phyloP scores from a whole-genome alignment of 257 asterid genomes.

The Solanum chilense region DNA sequence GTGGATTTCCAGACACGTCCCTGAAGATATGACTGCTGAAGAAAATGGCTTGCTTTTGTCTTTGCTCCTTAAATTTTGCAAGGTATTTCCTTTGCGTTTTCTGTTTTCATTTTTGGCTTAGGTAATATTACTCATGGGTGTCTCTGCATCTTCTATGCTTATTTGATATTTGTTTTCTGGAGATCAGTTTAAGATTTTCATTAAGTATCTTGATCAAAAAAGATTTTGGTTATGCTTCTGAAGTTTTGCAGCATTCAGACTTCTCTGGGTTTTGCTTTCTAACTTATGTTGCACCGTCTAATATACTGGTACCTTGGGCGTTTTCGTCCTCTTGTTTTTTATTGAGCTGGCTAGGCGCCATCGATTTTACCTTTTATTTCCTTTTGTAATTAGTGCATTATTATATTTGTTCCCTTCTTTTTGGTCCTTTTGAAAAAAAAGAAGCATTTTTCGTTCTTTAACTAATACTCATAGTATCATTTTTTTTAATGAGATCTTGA shows the following conservation, averaged over 20 bases:
- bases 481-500: neutral
- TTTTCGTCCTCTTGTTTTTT: neutral
- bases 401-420: neutral
- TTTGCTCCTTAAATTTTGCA: slow-evolving; percentile 49
- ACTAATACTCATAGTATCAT: neutral
- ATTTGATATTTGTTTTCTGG: neutral
- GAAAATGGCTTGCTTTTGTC: slow-evolving; percentile 38
- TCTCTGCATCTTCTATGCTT: neutral
- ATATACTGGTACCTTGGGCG: neutral
- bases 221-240: neutral
- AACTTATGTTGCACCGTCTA: neutral
- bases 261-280: neutral
- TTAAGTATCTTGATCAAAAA: neutral
- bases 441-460: neutral
- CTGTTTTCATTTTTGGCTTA: neutral
- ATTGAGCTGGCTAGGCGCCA: neutral
- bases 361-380: neutral
- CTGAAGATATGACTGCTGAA: slow-evolving; percentile 40
- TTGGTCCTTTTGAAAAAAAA: neutral
- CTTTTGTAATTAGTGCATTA: neutral
- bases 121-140: neutral
- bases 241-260: neutral
- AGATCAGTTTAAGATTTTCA: neutral
- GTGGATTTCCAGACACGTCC: slow-evolving; percentile 34
- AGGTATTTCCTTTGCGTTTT: slow-evolving; percentile 24